Conservation (phyloP, 306 rosid genomes). For the Malus asiatica region DNA sequence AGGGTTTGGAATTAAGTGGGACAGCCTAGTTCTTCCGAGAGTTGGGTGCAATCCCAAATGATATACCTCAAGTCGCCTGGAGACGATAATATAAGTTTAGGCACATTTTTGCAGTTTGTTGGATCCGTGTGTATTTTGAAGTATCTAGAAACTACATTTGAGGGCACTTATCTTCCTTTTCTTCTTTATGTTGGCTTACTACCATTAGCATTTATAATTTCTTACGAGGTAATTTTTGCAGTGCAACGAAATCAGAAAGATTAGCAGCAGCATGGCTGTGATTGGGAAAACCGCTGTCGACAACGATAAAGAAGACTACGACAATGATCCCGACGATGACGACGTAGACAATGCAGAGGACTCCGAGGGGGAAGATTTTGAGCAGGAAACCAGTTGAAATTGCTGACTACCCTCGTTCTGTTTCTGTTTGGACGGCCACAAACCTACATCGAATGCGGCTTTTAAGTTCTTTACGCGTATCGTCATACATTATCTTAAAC, state of each 20-base stretch:
- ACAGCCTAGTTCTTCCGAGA: background rate
- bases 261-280: constrained; percentile 52
- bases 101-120: background rate
- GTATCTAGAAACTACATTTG: background rate
- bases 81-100: background rate
- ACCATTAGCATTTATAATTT: background rate
- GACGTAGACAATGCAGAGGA: constrained; percentile 83
- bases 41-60: background rate
- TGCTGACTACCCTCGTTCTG: background rate
- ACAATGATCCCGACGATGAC: constrained; percentile 55
- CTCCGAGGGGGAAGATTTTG: constrained; percentile 88
- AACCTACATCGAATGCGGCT: background rate
- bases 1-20: background rate
- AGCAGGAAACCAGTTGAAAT: constrained; percentile 83
- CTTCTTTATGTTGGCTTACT: background rate
- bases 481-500: background rate
- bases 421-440: background rate
- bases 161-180: background rate
- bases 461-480: background rate
- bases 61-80: background rate
- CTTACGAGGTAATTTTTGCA: constrained; percentile 21
- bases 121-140: background rate
- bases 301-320: constrained; percentile 74
- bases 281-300: constrained; percentile 59
- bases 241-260: constrained; percentile 77